phyloP scores from a whole-genome alignment of 2,329 filamentous ascomycete species.

The Epichloe festucae region DNA sequence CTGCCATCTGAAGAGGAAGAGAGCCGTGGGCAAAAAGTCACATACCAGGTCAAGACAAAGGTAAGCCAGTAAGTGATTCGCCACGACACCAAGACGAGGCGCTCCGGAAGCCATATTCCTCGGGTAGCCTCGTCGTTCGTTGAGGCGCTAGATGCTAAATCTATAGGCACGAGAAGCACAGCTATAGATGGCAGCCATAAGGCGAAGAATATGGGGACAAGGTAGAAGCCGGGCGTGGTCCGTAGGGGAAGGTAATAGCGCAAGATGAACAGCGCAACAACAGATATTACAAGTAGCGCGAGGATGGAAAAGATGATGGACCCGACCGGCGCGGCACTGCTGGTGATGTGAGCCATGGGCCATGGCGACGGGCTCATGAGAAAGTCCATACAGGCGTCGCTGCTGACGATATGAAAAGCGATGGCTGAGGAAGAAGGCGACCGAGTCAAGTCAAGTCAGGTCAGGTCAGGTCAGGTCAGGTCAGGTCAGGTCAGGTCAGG shows the following conservation, averaged over 20 bases:
- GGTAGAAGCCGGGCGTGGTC: constrained; percentile 77
- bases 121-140: constrained; percentile 56
- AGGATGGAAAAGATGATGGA: constrained; percentile 67
- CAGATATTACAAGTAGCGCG: constrained; percentile 60
- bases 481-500: no score
- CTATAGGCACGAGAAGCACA: constrained; percentile 85
- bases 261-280: constrained; percentile 69
- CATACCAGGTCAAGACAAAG: constrained; percentile 83
- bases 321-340: constrained; percentile 51
- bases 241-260: constrained; percentile 85
- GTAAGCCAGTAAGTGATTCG: constrained; percentile 95
- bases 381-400: constrained; percentile 14
- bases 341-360: constrained; percentile 39
- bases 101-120: constrained; percentile 77
- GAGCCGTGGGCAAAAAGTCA: background rate
- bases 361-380: constrained; percentile 26
- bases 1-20: background rate
- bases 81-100: constrained; percentile 77
- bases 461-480: background rate
- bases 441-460: background rate
- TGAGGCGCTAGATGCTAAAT: constrained; percentile 75
- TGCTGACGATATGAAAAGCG: background rate
- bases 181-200: constrained; percentile 85
- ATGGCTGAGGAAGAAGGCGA: background rate
- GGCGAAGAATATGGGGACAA: constrained; percentile 91